Base-by-base conservation (phyloP, 2,329 filamentous ascomycete genomes). In the Davidsoniella australis region DNA sequence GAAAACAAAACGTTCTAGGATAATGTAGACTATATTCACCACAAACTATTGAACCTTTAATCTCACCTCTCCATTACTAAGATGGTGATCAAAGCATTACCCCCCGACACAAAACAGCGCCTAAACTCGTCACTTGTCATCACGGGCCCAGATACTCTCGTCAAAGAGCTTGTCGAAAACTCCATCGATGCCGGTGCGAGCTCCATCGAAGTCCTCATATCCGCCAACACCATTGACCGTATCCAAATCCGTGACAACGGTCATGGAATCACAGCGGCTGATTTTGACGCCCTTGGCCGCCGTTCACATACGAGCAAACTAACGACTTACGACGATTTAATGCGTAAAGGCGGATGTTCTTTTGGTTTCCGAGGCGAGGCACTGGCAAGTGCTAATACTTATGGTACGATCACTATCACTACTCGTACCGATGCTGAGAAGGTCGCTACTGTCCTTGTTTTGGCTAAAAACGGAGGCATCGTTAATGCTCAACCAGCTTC, bases 121-220 rank as follows among this genome's bases (percentile, higher is more conserved):
- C 66, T 88, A 5, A 72, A 76, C 36, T 76, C 81, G 6, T 68
- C 74, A 2, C 68, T 78, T 55, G 68, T 71, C 42, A 69, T 87
- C 45, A 67, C 71, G 4, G 73, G 75, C 6, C 71, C 82, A 0
- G 64, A 68, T 10, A 71, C 73, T 9, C 64, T 85, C 2, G 72
- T 86, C 56, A 88, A 88, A 59, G 84, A 88, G 62, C 74, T 88
- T 3, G 62, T 88, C 29, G 84, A 88, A 56, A 88, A 89, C 61
- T 71, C 82, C 41, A 70, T 88, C 17, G 83, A 89, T 61, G 80
- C 82, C 6, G 67, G 71, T 47, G 81, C 83, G 10, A 80, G 73
- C 2, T 71, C 70, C 2, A 67, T 89, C 51, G 75, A 82, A 47
- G 65, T 88, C 20, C 64, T 75, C 24, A 67, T 86, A 12, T 73